Base-by-base conservation (phyloP, 106 monocot species). In the Phalaenopsis aphrodite region DNA sequence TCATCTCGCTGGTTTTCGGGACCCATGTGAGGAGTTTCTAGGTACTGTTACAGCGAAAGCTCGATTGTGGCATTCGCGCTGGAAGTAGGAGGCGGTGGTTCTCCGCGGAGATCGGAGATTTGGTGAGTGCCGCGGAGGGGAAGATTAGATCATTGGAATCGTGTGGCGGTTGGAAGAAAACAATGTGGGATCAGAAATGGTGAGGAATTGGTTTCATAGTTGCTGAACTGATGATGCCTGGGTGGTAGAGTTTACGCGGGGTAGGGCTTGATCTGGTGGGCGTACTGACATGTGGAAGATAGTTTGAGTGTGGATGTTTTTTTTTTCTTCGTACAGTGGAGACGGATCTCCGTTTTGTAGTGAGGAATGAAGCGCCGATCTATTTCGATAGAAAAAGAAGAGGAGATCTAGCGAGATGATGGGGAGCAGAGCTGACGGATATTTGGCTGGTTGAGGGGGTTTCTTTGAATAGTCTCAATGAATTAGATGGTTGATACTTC, bases 281-380 rank as follows among this genome's bases (percentile, higher is more conserved):
- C 19, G 19, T 57, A 57, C 57, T 57, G 57, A 57, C 61, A 61
- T 61, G 61, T 8, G 61, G 61, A 61, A 18, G 57, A 57, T 17
- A 2, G 57, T 57, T 17, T 6, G n/a, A n/a, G 61, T n/a, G n/a
- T 16, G 5, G 19, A 61, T 64, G n/a, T 21, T 21, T 64, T 64
- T 21, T 21, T 8, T 64, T n/a, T 23, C 7, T 64, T 64, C 3
- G n/a, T 1, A 7, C 64, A 65, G 64, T 65, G 71, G 38, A 41
- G 71, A 41, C 67, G 79, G 46, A 79, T 79, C 79, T 79, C 79
- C 42, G 79, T 68, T 41, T 81, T 75, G 24, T 10, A 75, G 58
- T 75, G 64, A 82, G 76, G 74, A 76, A 76, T 82, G 76, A 74
- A 65, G 45, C 36, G 56, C 14, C 12, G 5, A 71, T 56, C 69